Conservation (phyloP, 495 filamentous ascomycete genomes). For the Penicillium longicatenatum region DNA sequence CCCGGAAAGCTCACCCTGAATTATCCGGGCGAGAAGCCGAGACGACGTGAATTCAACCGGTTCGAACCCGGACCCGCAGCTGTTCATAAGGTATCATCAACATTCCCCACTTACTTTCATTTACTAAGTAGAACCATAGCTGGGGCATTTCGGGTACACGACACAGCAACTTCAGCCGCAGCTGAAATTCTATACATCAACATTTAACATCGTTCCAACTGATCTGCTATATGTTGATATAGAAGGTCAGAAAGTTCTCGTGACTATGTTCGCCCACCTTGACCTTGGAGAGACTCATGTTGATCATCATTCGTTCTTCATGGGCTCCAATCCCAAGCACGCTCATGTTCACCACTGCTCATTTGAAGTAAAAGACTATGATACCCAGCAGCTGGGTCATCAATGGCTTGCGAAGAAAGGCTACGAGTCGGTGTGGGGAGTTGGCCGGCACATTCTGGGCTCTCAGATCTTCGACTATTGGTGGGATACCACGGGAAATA, state of each 20-base stretch:
- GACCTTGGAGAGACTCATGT: conserved; percentile 60
- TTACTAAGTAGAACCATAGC: conserved; percentile 21
- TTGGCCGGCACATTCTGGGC: conserved; percentile 73
- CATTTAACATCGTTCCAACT: conserved; percentile 66
- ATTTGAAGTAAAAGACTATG: conserved; percentile 77
- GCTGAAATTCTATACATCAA: conserved; percentile 62
- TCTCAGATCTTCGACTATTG: conserved; percentile 81
- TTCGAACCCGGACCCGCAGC: conserved; percentile 62
- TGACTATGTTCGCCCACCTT: conserved; percentile 65
- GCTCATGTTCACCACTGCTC: conserved; percentile 70
- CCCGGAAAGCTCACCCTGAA: conserved; percentile 33
- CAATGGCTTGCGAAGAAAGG: conserved; percentile 65
- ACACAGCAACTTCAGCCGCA: conserved; percentile 59
- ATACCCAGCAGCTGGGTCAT: conserved; percentile 73
- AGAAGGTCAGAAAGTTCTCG: conserved; percentile 41
- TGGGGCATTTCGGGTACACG: conserved; percentile 72
- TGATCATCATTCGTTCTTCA: conserved; percentile 77
- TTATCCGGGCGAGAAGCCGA: conserved; percentile 34
- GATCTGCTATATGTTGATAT: conserved; percentile 35
- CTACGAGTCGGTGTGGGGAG: conserved; percentile 71
- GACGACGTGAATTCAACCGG: conserved; percentile 31
- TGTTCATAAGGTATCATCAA: conserved; percentile 57
- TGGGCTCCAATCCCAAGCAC: conserved; percentile 49
- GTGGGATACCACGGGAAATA: conserved; percentile 63
- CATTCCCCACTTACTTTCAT: neutral